Evolutionary conservation across 2,329 filamentous ascomycete species (phyloP).

Genomic region (Herpotrichia juniperi): DNA sequence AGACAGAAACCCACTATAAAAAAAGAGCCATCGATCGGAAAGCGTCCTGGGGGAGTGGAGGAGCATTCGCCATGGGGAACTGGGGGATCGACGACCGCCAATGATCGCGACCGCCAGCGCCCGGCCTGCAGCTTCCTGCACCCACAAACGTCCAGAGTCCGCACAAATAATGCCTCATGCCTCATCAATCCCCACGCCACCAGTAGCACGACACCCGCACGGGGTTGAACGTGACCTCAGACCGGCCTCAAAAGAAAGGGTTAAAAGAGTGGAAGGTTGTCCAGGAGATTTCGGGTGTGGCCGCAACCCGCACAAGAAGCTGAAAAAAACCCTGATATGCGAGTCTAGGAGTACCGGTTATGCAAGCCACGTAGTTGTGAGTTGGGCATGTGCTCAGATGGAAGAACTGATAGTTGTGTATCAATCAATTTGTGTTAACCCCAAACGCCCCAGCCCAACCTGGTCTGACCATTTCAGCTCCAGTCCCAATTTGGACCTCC

Average conservation of each 20-base stretch:
- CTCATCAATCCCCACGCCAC: slow-evolving; percentile 13
- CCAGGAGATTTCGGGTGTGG: too few relatives aligned
- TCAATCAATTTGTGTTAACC: too few relatives aligned
- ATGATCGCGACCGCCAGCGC: background rate
- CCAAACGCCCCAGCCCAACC: too few relatives aligned
- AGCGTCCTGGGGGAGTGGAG: background rate
- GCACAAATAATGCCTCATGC: slow-evolving; percentile 18
- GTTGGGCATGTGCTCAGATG: too few relatives aligned
- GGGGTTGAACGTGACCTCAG: background rate
- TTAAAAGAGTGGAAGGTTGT: background rate
- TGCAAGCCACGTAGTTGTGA: too few relatives aligned
- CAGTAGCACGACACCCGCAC: background rate
- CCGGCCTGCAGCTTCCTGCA: too few relatives aligned
- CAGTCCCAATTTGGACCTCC: too few relatives aligned
- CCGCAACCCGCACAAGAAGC: too few relatives aligned
- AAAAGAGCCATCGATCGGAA: background rate
- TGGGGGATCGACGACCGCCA: background rate
- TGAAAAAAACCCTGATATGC: too few relatives aligned
- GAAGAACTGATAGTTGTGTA: too few relatives aligned
- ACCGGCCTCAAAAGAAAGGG: background rate
- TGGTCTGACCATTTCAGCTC: too few relatives aligned
- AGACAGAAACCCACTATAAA: background rate
- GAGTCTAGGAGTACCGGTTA: too few relatives aligned
- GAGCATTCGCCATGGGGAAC: background rate
- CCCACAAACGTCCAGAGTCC: background rate